Percentiles rank a stretch among this genome's conserved stretches.
Evolutionary conservation across 208 protist genomes (phyloP).

Genomic region (Strigomonas culicis): DNA sequence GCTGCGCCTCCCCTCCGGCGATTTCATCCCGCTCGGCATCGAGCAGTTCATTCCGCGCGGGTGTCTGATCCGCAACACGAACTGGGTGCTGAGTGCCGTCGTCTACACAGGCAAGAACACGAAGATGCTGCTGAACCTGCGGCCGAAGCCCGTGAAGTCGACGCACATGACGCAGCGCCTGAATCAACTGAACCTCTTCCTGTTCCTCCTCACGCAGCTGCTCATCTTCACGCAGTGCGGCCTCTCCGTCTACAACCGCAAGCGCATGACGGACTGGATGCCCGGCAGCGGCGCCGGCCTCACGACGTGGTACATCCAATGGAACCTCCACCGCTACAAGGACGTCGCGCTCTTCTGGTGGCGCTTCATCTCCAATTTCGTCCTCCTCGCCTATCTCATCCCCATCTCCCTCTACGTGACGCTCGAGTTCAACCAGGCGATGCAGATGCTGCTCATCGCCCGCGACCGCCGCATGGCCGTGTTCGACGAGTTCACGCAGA

Average conservation of each 20-base stretch:
- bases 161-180: slow-evolving; percentile 57
- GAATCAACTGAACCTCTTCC: slow-evolving; percentile 77
- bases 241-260: slow-evolving; percentile 40
- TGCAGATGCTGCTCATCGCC: slow-evolving; percentile 79
- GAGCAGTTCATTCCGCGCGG: slow-evolving; percentile 88
- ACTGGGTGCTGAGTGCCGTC: slow-evolving; percentile 78
- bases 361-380: slow-evolving; percentile 82
- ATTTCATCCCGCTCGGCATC: slow-evolving; percentile 58
- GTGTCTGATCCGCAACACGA: slow-evolving; percentile 86
- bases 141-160: slow-evolving; percentile 51
- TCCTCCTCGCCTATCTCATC: slow-evolving; percentile 83
- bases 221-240: slow-evolving; percentile 55
- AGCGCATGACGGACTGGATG: slow-evolving; percentile 19
- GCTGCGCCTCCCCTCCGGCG: slow-evolving; percentile 37
- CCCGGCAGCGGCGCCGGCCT: slow-evolving; percentile 21
- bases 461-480: slow-evolving; percentile 72
- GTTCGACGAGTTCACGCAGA: slow-evolving; percentile 57
- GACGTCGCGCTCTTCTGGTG: slow-evolving; percentile 48
- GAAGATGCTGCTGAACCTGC: slow-evolving; percentile 86
- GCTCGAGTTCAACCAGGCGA: slow-evolving; percentile 82
- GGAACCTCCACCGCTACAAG: slow-evolving; percentile 37
- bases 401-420: slow-evolving; percentile 89
- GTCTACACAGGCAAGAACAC: slow-evolving; percentile 88
- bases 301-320: slow-evolving; percentile 73
- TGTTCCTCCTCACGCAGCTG: slow-evolving; percentile 63